Conservation (phyloP, 208 protist species). For the Porcisia deanei region DNA sequence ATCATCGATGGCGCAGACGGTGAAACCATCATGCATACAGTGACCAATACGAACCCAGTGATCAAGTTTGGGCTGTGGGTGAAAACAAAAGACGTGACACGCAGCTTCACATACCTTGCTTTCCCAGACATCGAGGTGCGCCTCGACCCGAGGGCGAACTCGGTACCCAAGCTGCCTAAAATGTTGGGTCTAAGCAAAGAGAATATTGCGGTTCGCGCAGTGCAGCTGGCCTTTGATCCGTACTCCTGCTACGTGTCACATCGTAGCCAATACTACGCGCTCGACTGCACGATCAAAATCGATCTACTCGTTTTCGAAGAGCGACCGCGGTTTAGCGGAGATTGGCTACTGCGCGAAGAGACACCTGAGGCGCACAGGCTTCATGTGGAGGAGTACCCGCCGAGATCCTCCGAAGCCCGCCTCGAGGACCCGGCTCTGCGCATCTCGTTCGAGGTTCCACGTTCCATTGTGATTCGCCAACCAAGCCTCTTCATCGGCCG, state of each 20-base stretch:
- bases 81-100: constrained; percentile 86
- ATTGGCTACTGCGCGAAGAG: constrained; percentile 81
- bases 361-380: constrained; percentile 68
- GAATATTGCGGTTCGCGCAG: constrained; percentile 84
- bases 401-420: constrained; percentile 43
- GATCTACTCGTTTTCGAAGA: constrained; percentile 84
- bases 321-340: constrained; percentile 61
- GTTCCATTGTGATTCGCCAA: constrained; percentile 79
- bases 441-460: constrained; percentile 87
- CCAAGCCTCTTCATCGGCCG: constrained; percentile 83
- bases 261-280: constrained; percentile 76
- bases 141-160: constrained; percentile 81
- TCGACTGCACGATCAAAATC: constrained; percentile 87
- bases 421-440: constrained; percentile 76
- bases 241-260: constrained; percentile 48
- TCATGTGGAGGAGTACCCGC: constrained; percentile 82
- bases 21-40: constrained; percentile 69
- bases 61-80: constrained; percentile 92
- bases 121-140: constrained; percentile 81
- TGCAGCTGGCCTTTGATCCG: constrained; percentile 89
- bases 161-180: constrained; percentile 79
- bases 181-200: constrained; percentile 89
- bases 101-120: constrained; percentile 76
- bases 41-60: constrained; percentile 52
- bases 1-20: constrained; percentile 75